Conservation (phyloP, 805 yeast genomes). For the Alloascoidea africana region DNA sequence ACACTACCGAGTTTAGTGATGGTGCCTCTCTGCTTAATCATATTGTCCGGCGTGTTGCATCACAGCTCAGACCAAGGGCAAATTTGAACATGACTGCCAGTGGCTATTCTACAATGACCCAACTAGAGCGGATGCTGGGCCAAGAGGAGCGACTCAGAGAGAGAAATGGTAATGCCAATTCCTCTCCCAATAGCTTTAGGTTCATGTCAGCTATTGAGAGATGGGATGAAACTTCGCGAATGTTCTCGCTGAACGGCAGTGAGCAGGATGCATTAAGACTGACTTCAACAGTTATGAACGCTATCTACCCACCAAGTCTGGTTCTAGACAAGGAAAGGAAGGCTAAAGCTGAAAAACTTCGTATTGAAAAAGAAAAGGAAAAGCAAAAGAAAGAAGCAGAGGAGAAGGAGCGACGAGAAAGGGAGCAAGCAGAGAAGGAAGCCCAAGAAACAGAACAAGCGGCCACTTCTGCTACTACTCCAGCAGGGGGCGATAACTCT, state of each 20-base stretch:
- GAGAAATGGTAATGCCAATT: background rate
- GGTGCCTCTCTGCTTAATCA: background rate
- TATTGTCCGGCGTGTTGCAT: background rate
- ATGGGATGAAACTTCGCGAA: slow-evolving; percentile 45
- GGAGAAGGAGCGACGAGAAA: slow-evolving; percentile 15
- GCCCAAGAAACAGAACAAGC: slow-evolving; percentile 13
- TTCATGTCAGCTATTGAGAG: slow-evolving; percentile 39
- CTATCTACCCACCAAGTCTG: slow-evolving; percentile 6
- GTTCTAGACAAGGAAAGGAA: slow-evolving; percentile 8
- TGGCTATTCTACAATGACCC: background rate
- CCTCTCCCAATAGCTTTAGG: slow-evolving; percentile 7
- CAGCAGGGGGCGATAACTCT: slow-evolving; percentile 11
- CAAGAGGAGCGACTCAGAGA: background rate
- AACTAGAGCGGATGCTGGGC: slow-evolving; percentile 1
- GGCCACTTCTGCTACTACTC: slow-evolving; percentile 7
- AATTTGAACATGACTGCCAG: background rate
- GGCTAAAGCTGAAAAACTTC: slow-evolving; percentile 13
- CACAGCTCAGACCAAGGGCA: background rate
- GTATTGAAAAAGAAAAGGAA: slow-evolving; percentile 8
- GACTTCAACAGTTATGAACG: slow-evolving; percentile 8
- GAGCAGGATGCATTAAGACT: slow-evolving; percentile 14
- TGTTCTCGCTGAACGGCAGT: slow-evolving; percentile 30
- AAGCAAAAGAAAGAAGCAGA: slow-evolving; percentile 12
- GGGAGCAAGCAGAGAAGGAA: slow-evolving; percentile 15
- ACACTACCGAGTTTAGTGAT: background rate